Evolutionary conservation across 306 rosid genomes (phyloP).

Genomic region (Ammopiptanthus mongolicus): DNA sequence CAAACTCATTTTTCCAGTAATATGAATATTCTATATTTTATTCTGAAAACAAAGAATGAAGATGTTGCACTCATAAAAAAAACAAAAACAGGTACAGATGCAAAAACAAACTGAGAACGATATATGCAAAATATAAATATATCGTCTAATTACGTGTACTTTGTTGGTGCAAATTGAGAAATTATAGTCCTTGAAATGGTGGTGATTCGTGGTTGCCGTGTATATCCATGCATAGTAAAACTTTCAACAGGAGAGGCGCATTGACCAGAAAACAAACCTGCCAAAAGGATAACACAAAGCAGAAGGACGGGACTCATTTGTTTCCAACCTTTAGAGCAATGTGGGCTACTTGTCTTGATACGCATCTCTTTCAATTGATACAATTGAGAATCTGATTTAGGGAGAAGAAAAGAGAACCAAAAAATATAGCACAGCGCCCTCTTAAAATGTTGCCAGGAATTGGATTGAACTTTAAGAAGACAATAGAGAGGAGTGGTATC

Average conservation of each 20-base stretch:
- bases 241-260: background rate
- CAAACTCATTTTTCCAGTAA: too few relatives aligned
- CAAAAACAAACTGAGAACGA: too few relatives aligned
- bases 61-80: too few relatives aligned
- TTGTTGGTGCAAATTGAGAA: background rate
- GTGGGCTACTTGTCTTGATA: background rate
- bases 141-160: too few relatives aligned
- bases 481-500: background rate
- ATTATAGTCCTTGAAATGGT: background rate
- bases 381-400: background rate
- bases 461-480: background rate
- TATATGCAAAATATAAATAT: too few relatives aligned
- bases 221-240: background rate
- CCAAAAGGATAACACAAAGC: background rate
- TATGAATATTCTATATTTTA: too few relatives aligned
- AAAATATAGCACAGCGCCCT: background rate
- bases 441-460: background rate
- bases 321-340: background rate
- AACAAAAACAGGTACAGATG: too few relatives aligned
- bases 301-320: slow-evolving; percentile 20
- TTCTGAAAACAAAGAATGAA: too few relatives aligned
- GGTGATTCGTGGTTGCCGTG: background rate
- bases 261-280: slow-evolving; percentile 2
- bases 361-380: background rate
- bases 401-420: background rate